Conservation (phyloP, 164 flowering plant genomes). For the Akebia trifoliata region DNA sequence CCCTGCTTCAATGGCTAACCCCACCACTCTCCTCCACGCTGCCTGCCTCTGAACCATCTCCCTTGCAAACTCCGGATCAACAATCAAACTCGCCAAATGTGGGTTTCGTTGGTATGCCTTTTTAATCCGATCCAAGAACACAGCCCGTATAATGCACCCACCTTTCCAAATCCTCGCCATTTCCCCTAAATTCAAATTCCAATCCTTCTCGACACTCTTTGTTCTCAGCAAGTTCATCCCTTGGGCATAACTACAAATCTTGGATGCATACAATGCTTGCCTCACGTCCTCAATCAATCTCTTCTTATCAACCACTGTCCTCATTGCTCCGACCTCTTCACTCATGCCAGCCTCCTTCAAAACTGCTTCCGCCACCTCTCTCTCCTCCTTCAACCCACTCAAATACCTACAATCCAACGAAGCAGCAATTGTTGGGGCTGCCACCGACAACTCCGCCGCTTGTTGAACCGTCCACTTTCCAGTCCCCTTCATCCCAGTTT, state of each 20-base stretch:
- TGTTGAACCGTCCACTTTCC: conserved; percentile 28
- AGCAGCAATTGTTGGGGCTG: conserved; percentile 27
- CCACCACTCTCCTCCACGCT: conserved; percentile 26
- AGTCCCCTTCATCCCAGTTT: conserved; percentile 24
- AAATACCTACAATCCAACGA: conserved; percentile 24
- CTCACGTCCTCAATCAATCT: conserved; percentile 23
- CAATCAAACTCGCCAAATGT: conserved; percentile 19
- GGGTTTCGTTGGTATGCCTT: conserved; percentile 20
- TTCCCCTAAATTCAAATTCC: conserved; percentile 24
- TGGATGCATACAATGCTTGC: conserved; percentile 26
- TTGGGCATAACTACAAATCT: conserved; percentile 26
- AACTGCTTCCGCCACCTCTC: conserved; percentile 17
- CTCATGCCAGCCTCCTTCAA: conserved; percentile 22
- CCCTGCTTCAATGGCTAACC: conserved; percentile 20
- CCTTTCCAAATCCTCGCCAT: conserved; percentile 29
- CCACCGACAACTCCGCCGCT: conserved; percentile 26
- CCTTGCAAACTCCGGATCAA: conserved; percentile 24
- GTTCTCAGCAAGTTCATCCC: conserved; percentile 26
- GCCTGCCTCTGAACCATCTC: conserved; percentile 28
- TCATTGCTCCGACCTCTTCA: conserved; percentile 9
- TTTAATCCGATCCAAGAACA: conserved; percentile 24
- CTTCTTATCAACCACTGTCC: conserved; percentile 20
- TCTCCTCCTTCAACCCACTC: conserved; percentile 33
- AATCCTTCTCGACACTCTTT: conserved; percentile 20
- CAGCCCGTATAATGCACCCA: conserved; percentile 25